Evolutionary conservation across 2,329 filamentous ascomycete species (phyloP), one percentile per base, ranked within the genome.

Genomic region (Plenodomus tracheiphilus): DNA sequence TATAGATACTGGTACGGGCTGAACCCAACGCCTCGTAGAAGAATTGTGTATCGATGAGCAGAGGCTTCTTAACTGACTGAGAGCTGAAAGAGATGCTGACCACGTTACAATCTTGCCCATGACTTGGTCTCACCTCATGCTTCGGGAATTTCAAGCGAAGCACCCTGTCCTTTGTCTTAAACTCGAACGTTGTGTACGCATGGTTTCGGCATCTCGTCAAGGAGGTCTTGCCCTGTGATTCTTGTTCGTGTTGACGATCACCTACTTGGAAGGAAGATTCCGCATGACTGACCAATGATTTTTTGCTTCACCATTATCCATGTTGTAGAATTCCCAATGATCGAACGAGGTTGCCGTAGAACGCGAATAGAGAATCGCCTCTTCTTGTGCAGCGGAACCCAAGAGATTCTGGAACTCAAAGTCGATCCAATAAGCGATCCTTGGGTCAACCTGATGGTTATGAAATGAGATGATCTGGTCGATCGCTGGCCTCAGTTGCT

Each of bases 321-420:
- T 38, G 18, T 45, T 39, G 21, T 32, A 20, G 32, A 51, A 54
- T 4, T 20, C 8, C 51, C 45, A 54, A 2, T 35, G 41, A 40
- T 50, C 49, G 4, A 50, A 34, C 8, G 53, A 21, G 4, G 32
- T 41, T 3, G 53, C 47, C 6, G 46, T 46, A 17, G 49, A 44
- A 19, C 13, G 10, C 1, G 35, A 16, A 20, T 53, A 28, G 20
- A 39, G 45, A 2, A 34, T 21, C 2, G 53, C 53, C 28, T 47
- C 44, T 43, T 56, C 46, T 7, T 53, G 53, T 13, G 46, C n/a
- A 15, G 53, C 53, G 6, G 53, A 56, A 25, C 30, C 43, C 8
- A 51, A 36, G 5, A 54, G 48, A 17, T 44, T 34, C 9, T 49
- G 35, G 18, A 49, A 51, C 21, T 51, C 45, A 15, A 19, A 41